Evolutionary conservation across 2,329 filamentous ascomycete species (phyloP), one percentile per base, ranked within the genome.

Genomic region (Aspergillus ustus): DNA sequence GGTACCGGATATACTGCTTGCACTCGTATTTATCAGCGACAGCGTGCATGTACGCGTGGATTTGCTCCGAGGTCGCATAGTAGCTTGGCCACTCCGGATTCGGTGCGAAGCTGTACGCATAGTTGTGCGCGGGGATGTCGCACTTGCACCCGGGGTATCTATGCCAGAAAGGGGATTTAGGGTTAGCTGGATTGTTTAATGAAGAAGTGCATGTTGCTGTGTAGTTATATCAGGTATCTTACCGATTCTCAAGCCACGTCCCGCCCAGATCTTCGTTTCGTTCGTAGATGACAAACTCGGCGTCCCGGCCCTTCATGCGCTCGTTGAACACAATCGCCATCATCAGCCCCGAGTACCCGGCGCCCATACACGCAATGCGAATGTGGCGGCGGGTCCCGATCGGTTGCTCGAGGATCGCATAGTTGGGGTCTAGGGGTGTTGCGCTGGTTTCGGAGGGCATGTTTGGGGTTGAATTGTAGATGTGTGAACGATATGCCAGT

Each of bases 51-150:
- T 82, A 82, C n/a, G 76, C 71, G 9, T 73, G 72, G 28, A 82
- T 81, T 63, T 81, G 78, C 17, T 67, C 65, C 1, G 75, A 75
- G 6, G 67, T 70, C 1, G 77, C 77, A 52, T 79, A 81, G 48
- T 77, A 77, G 11, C 75, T 72, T 0, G 73, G 74, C 79, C 78
- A 81, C 19, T 75, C 70, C 0, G 77, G 77, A 31, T 81, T 81
- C 3, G 78, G 76, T n/a, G 76, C 76, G 59, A 77, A 82, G 2
- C 74, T 77, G 28, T 74, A 76, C 22, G 75, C 70, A 59, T 80
- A 81, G n/a, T 77, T 77, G 48, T 61, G 59, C 4, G 59, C 53
- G 19, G 59, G 59, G 46, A 61, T 61, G 37, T 65, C 76, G 73
- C 63, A 70, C 77, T 34, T 70, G 69, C 31, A 79, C 75, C 20